phyloP scores from a whole-genome alignment of 129 eudicot genomes.

The Helichrysum umbraculigerum region DNA sequence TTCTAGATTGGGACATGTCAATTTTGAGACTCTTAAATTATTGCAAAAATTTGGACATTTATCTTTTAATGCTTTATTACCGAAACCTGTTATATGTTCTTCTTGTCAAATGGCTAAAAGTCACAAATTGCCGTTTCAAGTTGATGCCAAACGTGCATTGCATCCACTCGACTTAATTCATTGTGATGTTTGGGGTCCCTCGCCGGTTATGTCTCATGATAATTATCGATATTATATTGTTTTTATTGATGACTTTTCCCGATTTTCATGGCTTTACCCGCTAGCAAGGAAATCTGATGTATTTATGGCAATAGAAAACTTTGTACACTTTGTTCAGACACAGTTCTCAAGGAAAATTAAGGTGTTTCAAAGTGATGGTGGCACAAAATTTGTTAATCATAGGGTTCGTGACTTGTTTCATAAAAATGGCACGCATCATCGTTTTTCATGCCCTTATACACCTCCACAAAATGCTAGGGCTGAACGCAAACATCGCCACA shows the following conservation, averaged over 20 bases:
- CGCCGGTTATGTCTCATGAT: not conserved
- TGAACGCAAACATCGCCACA: not conserved
- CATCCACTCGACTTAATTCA: not conserved
- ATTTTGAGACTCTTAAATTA: no score
- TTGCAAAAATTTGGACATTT: not conserved
- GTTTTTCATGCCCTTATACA: not conserved
- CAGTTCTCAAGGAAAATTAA: not conserved
- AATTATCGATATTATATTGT: no score
- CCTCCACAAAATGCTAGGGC: not conserved
- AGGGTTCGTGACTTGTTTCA: not conserved
- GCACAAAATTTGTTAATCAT: not conserved
- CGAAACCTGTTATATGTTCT: not conserved
- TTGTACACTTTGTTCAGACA: not conserved
- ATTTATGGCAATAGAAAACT: not conserved
- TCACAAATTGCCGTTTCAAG: no score
- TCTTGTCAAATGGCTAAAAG: not conserved
- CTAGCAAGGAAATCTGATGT: not conserved
- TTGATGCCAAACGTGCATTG: no score
- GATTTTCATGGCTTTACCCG: not conserved
- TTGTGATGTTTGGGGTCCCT: not conserved
- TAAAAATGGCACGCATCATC: not conserved
- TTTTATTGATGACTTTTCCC: not conserved
- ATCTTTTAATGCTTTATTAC: no score
- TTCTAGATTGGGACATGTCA: not conserved
- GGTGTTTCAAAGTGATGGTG: not conserved